Percentiles rank a stretch among this genome's conserved stretches.
Conservation (phyloP, 257 asterid genomes). For the Galeopsis tetrahit region DNA sequence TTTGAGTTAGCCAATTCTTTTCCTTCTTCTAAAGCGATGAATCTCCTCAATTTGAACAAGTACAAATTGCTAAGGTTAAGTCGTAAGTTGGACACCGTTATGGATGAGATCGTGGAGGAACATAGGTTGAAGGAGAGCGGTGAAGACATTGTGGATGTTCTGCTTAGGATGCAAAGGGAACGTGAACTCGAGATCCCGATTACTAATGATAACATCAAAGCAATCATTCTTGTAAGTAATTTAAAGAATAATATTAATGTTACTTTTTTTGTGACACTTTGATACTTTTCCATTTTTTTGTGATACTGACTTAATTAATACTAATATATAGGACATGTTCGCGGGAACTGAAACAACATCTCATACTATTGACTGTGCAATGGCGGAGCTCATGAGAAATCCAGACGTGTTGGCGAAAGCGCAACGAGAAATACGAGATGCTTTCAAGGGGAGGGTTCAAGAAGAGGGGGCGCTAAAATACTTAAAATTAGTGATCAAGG, state of each 20-base stretch:
- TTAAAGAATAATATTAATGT: too few relatives aligned
- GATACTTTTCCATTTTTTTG: too few relatives aligned
- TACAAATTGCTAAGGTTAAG: constrained; percentile 29
- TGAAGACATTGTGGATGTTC: constrained; percentile 39
- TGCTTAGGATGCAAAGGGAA: constrained; percentile 35
- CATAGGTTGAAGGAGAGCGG: constrained; percentile 36
- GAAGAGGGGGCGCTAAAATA: constrained; percentile 19
- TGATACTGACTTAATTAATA: too few relatives aligned
- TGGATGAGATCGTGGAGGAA: constrained; percentile 39
- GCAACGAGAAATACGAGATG: constrained; percentile 32
- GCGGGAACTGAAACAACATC: constrained; percentile 45
- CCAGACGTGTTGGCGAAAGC: constrained; percentile 38
- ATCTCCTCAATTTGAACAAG: background rate
- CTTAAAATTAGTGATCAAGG: constrained; percentile 40
- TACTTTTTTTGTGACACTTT: too few relatives aligned
- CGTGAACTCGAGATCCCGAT: constrained; percentile 37
- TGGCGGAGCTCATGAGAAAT: constrained; percentile 47
- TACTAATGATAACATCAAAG: constrained; percentile 40
- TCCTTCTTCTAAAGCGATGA: constrained; percentile 41
- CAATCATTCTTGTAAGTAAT: constrained; percentile 37
- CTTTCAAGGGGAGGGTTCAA: constrained; percentile 19
- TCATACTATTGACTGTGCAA: constrained; percentile 35
- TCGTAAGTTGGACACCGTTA: constrained; percentile 25
- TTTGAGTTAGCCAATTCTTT: constrained; percentile 39
- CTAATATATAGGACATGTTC: constrained; percentile 37